Percentiles rank a stretch among this genome's conserved stretches.
phyloP scores from a whole-genome alignment of 306 rosid species.

The Malus asiatica region DNA sequence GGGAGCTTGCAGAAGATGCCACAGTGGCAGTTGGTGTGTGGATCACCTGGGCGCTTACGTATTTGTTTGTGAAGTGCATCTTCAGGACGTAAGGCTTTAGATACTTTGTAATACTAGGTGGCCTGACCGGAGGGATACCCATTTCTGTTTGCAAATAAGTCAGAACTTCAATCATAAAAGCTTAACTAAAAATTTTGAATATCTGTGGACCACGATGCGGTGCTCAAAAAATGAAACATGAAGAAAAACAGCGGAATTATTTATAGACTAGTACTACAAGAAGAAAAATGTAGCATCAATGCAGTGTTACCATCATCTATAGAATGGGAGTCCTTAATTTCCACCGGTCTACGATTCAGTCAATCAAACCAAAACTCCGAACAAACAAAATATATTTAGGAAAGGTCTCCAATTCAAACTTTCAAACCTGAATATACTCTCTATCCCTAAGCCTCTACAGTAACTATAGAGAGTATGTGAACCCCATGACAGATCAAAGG shows the following conservation, averaged over 20 bases:
- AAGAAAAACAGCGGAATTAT: too few relatives aligned
- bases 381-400: not conserved
- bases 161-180: not conserved
- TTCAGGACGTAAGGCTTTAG: constrained; percentile 82
- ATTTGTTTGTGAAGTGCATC: constrained; percentile 87
- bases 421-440: not conserved
- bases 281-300: not conserved
- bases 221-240: not conserved
- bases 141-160: constrained; percentile 29
- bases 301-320: not conserved
- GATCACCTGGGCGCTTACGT: constrained; percentile 67
- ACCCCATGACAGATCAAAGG: not conserved
- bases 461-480: not conserved
- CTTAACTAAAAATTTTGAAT: not conserved
- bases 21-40: constrained; percentile 80
- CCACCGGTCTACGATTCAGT: not conserved
- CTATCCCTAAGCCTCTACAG: not conserved
- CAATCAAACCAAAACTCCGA: not conserved
- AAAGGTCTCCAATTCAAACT: not conserved
- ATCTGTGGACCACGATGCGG: not conserved
- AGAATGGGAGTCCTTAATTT: not conserved
- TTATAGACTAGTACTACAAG: not conserved
- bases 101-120: constrained; percentile 48
- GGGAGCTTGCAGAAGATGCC: constrained; percentile 75
- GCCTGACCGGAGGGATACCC: constrained; percentile 68